Evolutionary conservation across 2,329 filamentous ascomycete genomes (phyloP).

Genomic region (Aureobasidium sp.): DNA sequence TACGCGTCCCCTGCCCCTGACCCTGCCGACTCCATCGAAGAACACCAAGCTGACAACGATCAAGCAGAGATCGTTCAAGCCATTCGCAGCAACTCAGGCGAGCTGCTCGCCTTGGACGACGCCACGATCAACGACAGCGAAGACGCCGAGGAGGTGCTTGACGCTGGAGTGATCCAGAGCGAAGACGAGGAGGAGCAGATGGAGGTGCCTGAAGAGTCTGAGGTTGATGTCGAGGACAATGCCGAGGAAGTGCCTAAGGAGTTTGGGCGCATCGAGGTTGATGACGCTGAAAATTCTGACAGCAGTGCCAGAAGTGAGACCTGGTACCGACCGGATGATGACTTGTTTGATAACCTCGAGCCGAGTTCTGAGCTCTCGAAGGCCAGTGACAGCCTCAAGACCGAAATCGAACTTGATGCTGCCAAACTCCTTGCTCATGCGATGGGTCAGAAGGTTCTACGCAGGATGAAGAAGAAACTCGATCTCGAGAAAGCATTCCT

Average conservation of each 20-base stretch:
- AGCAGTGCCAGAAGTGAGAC: neutral
- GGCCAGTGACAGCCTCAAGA: too few species aligned
- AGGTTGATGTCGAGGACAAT: neutral
- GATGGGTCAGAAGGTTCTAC: neutral
- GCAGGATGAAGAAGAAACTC: neutral
- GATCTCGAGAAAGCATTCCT: neutral
- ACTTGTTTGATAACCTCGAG: neutral
- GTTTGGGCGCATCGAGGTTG: neutral
- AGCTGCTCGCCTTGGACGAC: neutral
- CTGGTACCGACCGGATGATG: neutral
- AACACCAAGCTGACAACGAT: neutral
- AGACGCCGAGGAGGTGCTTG: neutral
- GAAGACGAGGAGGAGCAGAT: neutral
- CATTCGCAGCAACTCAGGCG: neutral
- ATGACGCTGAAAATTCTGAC: neutral
- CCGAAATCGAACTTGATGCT: neutral
- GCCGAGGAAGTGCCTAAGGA: neutral
- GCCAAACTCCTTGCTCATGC: neutral
- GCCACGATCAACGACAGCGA: neutral
- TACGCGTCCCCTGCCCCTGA: neutral
- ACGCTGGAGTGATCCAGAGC: neutral
- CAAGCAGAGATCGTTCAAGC: neutral
- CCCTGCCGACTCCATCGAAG: neutral
- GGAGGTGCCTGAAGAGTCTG: neutral
- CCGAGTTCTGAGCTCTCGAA: neutral